Evolutionary conservation across 1,284 basidiomycete genomes (phyloP), one percentile per base, ranked within the genome.

Genomic region (Malassezia dermatis): DNA sequence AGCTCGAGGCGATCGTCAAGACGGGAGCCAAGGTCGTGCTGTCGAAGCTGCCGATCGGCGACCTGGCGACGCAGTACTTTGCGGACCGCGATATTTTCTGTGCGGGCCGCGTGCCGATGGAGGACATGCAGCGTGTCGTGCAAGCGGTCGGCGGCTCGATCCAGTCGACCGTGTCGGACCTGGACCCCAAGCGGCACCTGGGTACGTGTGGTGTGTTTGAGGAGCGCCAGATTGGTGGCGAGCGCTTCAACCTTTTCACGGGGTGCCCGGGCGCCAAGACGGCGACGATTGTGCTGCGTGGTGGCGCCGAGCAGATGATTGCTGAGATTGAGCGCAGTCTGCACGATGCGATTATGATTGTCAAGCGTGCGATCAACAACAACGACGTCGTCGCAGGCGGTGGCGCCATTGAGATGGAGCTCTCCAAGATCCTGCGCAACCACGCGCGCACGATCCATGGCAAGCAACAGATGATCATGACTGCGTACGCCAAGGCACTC

Each of bases 281-380:
- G 0, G 95, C 91, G 76, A 98, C 94, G n/a, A 77, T 98, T 17
- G 78, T 99, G 31, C 82, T 99, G 55, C 83, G 94, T 56, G 94
- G 94, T 58, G 94, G 94, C 21, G 94, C 94, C 0, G 91, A 98
- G 74, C 94, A 99, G 76, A 96, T 99, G 76, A 98, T 98, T 61
- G 89, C 91, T 66, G 94, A 98, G 76, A 91, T 98, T 10, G 93
- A 96, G 77, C 80, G 94, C 54, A 90, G 87, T 82, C 77, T 99
- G 66, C 93, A 99, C 75, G 94, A 99, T 74, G 91, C 93, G 3
- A 93, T 98, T 73, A 98, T 98, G 93, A 91, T 99, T 30, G 94
- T 99, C 45, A 94, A 94, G 78, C 82, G 94, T 41, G 91, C 94
- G 8, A 86, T 99, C 67, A 87, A 86, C 76, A 96, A 91, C 76